Evolutionary conservation across 352 stramenopile species (phyloP).

Genomic region (Phytophthora multivora): DNA sequence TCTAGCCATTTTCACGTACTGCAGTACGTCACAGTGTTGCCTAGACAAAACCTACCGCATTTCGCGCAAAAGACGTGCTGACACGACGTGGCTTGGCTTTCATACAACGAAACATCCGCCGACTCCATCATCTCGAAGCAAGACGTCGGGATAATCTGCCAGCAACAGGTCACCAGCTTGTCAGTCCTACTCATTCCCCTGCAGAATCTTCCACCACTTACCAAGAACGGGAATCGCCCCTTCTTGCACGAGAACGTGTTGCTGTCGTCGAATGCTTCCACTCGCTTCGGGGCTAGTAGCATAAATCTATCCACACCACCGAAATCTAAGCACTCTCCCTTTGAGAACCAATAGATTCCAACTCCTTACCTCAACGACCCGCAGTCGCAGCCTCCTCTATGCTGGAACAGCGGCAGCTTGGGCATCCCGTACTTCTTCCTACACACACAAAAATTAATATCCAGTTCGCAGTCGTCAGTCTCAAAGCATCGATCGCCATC

Average conservation of each 20-base stretch:
- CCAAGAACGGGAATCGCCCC: slow-evolving; percentile 76
- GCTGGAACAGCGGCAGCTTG: slow-evolving; percentile 76
- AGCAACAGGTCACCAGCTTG: slow-evolving; percentile 1
- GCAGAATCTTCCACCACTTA: slow-evolving; percentile 24
- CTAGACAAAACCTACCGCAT: slow-evolving; percentile 54
- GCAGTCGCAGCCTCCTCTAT: slow-evolving; percentile 75
- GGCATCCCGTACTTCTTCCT: slow-evolving; percentile 82
- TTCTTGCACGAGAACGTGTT: slow-evolving; percentile 86
- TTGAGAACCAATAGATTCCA: neutral
- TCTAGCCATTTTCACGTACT: slow-evolving; percentile 15
- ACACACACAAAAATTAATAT: slow-evolving; percentile 8
- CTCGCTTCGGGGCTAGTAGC: slow-evolving; percentile 69
- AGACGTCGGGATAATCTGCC: slow-evolving; percentile 69
- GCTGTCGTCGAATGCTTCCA: slow-evolving; percentile 86
- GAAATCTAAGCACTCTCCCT: slow-evolving; percentile 11
- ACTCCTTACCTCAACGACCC: slow-evolving; percentile 52
- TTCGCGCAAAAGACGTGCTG: slow-evolving; percentile 84
- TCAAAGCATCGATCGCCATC: neutral
- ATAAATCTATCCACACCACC: slow-evolving; percentile 54
- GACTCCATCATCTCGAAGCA: slow-evolving; percentile 84
- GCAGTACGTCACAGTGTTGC: slow-evolving; percentile 7
- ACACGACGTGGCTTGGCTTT: slow-evolving; percentile 65
- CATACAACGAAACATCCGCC: slow-evolving; percentile 67
- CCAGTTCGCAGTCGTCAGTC: slow-evolving; percentile 13
- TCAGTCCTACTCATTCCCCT: neutral